Percentiles rank a stretch among this genome's conserved stretches.
Conservation (phyloP, 768 basidiomycete species). For the Guyanaporus albipodus region DNA sequence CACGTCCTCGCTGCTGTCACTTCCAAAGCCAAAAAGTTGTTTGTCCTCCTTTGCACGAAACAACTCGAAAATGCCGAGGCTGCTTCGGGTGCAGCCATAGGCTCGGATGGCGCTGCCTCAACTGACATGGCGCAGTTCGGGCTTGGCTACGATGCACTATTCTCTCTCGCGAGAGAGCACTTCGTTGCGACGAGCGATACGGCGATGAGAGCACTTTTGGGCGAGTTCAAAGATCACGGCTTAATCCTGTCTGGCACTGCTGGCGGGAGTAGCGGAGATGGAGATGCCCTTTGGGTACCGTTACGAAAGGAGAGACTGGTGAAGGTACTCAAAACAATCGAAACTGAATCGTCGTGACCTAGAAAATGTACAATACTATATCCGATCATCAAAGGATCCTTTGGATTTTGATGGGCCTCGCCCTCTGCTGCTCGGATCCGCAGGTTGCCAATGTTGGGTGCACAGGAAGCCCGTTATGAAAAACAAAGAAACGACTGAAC, state of each 20-base stretch:
- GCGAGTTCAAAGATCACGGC: slow-evolving; percentile 90
- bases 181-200: slow-evolving; percentile 90
- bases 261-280: slow-evolving; percentile 42
- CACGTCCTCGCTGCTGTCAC: slow-evolving; percentile 88
- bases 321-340: slow-evolving; percentile 38
- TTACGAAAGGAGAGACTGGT: slow-evolving; percentile 70
- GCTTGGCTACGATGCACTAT: slow-evolving; percentile 63
- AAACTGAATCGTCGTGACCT: slow-evolving; percentile 17
- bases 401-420: too few species aligned
- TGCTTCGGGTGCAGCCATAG: slow-evolving; percentile 4
- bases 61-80: slow-evolving; percentile 59
- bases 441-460: too few species aligned
- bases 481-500: too few species aligned
- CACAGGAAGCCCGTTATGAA: too few species aligned
- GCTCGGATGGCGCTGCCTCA: slow-evolving; percentile 5
- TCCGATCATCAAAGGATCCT: neutral
- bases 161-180: slow-evolving; percentile 69
- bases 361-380: neutral
- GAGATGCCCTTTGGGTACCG: slow-evolving; percentile 80
- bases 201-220: slow-evolving; percentile 73
- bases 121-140: slow-evolving; percentile 45
- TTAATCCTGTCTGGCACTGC: slow-evolving; percentile 55
- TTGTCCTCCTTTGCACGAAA: slow-evolving; percentile 60
- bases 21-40: slow-evolving; percentile 80
- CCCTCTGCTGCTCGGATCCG: too few species aligned